phyloP scores from a whole-genome alignment of 75 land plant genomes.

The Sequoia sempervirens region DNA sequence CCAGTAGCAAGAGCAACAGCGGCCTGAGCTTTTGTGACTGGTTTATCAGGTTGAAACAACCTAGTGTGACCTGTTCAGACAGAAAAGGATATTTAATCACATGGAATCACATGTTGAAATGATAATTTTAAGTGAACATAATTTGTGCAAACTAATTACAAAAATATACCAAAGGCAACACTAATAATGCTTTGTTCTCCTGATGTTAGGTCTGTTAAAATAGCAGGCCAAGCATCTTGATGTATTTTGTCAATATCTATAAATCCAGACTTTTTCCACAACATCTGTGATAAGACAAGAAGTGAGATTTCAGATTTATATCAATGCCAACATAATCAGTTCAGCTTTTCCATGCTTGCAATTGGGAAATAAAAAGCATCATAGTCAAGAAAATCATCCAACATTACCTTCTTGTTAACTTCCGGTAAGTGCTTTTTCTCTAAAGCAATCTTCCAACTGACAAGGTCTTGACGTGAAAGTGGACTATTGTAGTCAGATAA shows the following conservation, averaged over 20 bases:
- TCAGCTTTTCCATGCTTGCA: background rate
- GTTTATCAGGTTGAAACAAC: constrained; percentile 91
- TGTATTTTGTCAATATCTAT: constrained; percentile 83
- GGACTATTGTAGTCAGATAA: constrained; percentile 45
- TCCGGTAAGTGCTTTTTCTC: constrained; percentile 61
- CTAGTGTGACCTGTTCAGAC: constrained; percentile 52
- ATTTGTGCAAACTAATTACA: background rate
- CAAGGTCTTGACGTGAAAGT: constrained; percentile 88
- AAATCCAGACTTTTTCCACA: constrained; percentile 72
- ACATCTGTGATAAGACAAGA: constrained; percentile 29
- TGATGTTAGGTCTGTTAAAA: constrained; percentile 66
- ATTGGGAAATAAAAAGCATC: background rate
- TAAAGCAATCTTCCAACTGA: constrained; percentile 92
- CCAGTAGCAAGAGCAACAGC: constrained; percentile 90
- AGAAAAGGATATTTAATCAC: background rate
- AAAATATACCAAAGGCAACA: constrained; percentile 74
- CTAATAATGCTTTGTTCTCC: constrained; percentile 76
- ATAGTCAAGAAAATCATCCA: background rate
- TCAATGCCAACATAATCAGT: background rate
- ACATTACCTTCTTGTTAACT: constrained; percentile 47
- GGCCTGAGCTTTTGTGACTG: constrained; percentile 95
- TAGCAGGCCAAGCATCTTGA: constrained; percentile 90
- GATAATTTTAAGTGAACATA: background rate
- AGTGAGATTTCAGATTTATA: background rate
- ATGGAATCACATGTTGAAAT: constrained; percentile 12